Conservation (phyloP, 495 filamentous ascomycete genomes). For the Aspergillus avenaceus region DNA sequence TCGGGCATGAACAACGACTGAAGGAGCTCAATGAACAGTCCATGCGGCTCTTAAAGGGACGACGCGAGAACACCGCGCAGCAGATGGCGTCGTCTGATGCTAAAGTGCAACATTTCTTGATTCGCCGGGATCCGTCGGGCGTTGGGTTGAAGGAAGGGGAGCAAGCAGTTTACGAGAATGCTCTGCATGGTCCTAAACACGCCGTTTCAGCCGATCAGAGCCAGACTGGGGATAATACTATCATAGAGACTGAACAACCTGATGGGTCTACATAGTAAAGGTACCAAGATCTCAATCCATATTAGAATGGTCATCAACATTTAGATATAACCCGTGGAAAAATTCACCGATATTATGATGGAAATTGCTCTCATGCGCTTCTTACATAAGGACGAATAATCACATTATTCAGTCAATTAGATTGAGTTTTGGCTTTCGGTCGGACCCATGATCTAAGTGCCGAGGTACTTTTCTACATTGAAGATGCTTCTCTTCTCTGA, state of each 20-base stretch:
- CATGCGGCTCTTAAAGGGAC: constrained; percentile 53
- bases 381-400: neutral
- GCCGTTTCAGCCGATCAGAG: neutral
- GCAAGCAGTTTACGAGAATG: constrained; percentile 31
- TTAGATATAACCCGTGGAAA: too few species aligned
- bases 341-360: too few species aligned
- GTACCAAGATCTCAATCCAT: too few species aligned
- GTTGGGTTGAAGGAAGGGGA: constrained; percentile 43
- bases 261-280: neutral
- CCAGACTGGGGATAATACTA: neutral
- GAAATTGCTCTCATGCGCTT: too few species aligned
- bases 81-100: constrained; percentile 50
- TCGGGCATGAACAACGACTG: constrained; percentile 54
- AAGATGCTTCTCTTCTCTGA: neutral
- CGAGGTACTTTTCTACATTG: neutral
- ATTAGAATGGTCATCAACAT: too few species aligned
- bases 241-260: neutral
- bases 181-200: constrained; percentile 23
- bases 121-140: constrained; percentile 56
- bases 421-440: neutral
- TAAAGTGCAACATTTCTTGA: constrained; percentile 68
- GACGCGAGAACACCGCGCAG: constrained; percentile 45
- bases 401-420: neutral
- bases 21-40: constrained; percentile 60
- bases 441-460: neutral